Conservation (phyloP, 345 rosid genomes). For the Brassica cretica region DNA sequence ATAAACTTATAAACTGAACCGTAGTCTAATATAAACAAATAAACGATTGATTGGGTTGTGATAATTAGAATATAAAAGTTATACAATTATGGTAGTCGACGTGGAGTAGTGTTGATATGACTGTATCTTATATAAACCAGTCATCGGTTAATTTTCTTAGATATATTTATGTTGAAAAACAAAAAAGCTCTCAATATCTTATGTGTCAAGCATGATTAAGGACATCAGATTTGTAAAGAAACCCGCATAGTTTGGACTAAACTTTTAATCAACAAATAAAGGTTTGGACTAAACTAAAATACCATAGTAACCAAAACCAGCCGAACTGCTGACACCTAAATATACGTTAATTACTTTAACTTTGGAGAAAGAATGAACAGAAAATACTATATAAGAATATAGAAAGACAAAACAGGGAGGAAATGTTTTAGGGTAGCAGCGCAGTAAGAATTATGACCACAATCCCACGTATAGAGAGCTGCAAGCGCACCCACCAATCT, state of each 20-base stretch:
- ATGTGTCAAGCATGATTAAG: not conserved
- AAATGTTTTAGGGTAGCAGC: constrained; percentile 15
- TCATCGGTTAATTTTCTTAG: not conserved
- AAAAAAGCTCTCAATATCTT: not conserved
- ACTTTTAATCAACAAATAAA: not conserved
- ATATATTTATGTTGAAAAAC: not conserved
- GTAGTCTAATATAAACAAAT: not conserved
- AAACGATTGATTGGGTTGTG: not conserved
- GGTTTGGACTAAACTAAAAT: not conserved
- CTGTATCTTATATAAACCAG: not conserved
- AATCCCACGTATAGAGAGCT: constrained; percentile 51
- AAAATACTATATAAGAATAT: not conserved
- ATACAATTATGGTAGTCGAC: not conserved
- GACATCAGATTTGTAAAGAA: not conserved
- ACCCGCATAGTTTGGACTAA: not conserved
- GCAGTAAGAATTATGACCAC: constrained; percentile 55
- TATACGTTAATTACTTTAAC: not conserved
- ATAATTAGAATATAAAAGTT: not conserved
- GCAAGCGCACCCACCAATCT: constrained; percentile 84
- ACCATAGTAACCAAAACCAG: not conserved
- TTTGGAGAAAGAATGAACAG: not conserved
- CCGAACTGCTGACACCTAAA: not conserved
- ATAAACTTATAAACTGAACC: not conserved
- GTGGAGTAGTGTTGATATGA: not conserved
- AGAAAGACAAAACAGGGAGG: not conserved